Conservation (phyloP, 2,329 filamentous ascomycete species). For the Fusarium drepaniforme region DNA sequence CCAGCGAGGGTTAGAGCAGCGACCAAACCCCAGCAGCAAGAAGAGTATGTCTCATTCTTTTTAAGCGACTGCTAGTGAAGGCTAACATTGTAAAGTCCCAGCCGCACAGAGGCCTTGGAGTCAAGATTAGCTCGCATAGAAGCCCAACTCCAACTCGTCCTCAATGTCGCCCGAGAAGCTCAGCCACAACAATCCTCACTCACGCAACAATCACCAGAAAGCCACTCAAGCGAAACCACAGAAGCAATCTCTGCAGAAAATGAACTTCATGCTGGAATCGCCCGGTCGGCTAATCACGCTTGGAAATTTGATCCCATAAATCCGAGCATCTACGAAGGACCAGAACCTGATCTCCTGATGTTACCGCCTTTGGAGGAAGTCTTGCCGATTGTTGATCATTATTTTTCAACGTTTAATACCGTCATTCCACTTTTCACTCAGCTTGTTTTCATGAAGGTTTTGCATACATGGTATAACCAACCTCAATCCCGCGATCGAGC, state of each 20-base stretch:
- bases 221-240: conserved; percentile 12
- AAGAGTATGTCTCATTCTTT: conserved; percentile 17
- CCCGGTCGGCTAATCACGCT: neutral
- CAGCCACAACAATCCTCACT: neutral
- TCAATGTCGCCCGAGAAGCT: conserved; percentile 39
- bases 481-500: conserved; percentile 36
- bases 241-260: neutral
- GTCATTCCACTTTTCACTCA: conserved; percentile 54
- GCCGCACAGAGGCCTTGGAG: conserved; percentile 33
- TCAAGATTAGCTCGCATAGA: conserved; percentile 48
- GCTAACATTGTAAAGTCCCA: neutral
- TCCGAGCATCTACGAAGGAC: conserved; percentile 33
- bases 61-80: neutral
- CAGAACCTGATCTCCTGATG: conserved; percentile 28
- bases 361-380: conserved; percentile 52
- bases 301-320: conserved; percentile 42
- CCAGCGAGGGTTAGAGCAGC: conserved; percentile 28
- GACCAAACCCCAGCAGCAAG: conserved; percentile 13
- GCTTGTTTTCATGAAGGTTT: conserved; percentile 50
- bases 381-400: conserved; percentile 51
- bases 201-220: conserved; percentile 16
- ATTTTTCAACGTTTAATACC: conserved; percentile 52
- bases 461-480: conserved; percentile 51
- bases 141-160: conserved; percentile 47
- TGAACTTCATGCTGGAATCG: neutral